phyloP scores from a whole-genome alignment of 1,284 basidiomycete species.

The Coriolopsis trogii region DNA sequence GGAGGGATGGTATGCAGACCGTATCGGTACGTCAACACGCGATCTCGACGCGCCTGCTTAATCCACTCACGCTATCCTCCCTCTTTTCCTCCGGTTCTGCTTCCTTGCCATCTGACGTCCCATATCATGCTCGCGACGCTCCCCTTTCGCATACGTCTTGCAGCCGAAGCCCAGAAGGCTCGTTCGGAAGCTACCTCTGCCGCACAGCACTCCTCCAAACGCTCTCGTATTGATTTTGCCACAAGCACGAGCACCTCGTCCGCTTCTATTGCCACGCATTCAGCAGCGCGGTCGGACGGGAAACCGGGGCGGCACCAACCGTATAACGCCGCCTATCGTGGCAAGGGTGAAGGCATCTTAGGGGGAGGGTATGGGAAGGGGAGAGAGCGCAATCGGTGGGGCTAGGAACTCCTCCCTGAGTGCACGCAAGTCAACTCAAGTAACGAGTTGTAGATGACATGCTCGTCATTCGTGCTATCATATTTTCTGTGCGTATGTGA shows the following conservation, averaged over 20 bases:
- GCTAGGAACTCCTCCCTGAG: no score
- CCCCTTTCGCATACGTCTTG: no score
- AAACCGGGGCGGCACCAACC: slow-evolving; percentile 17
- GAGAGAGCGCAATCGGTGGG: slow-evolving; percentile 24
- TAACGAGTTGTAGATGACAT: no score
- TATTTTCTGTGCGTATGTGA: no score
- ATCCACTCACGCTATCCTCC: neutral
- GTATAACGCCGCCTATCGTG: slow-evolving; percentile 9
- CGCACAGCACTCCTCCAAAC: slow-evolving; percentile 51
- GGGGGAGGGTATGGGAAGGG: slow-evolving; percentile 24
- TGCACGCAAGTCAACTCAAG: no score
- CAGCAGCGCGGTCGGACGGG: slow-evolving; percentile 1
- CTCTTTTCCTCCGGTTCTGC: neutral
- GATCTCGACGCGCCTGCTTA: neutral
- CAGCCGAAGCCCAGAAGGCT: slow-evolving; percentile 52
- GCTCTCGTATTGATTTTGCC: slow-evolving; percentile 61
- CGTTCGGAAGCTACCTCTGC: slow-evolving; percentile 58
- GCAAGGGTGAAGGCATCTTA: slow-evolving; percentile 14
- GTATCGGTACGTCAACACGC: slow-evolving; percentile 56
- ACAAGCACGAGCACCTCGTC: slow-evolving; percentile 21
- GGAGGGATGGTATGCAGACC: slow-evolving; percentile 70
- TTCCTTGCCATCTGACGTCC: neutral
- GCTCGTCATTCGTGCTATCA: no score
- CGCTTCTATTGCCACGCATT: no score
- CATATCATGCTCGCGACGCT: neutral